These are phyloP conservation scores for Mollisia scopiformis DNA, from an alignment of 2,329 filamentous ascomycete genomes.

Conservation along the genomic window DNA sequence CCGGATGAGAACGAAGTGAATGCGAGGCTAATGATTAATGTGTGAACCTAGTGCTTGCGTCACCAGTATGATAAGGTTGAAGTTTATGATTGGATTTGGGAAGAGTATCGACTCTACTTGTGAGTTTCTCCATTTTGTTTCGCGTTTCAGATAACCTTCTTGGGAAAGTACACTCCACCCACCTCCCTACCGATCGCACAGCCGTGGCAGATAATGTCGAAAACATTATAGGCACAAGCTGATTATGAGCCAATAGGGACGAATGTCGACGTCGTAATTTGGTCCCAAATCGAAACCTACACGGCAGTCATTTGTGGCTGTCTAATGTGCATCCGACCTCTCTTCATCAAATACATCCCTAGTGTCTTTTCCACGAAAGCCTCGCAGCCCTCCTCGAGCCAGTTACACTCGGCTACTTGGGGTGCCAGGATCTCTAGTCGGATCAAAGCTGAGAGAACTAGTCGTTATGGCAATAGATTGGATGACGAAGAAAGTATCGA, in stretches of 20 bases:
- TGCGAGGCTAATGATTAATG: background rate
- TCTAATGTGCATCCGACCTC: constrained; percentile 44
- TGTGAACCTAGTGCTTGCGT: constrained; percentile 46
- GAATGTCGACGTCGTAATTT: constrained; percentile 37
- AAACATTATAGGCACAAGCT: background rate
- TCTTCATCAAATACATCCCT: constrained; percentile 27
- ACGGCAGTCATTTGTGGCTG: constrained; percentile 47
- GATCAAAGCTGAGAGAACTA: background rate
- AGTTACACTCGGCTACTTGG: background rate
- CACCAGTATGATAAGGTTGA: constrained; percentile 60
- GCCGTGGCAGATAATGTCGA: no score
- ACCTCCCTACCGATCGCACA: background rate
- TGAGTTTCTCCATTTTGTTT: background rate
- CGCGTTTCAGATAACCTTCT: background rate
- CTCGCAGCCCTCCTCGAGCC: background rate
- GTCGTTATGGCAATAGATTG: background rate
- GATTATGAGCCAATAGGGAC: constrained; percentile 22
- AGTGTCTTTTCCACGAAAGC: constrained; percentile 4
- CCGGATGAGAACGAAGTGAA: background rate
- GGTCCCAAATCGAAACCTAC: constrained; percentile 38
- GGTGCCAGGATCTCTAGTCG: background rate
- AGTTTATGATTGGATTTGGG: constrained; percentile 50
- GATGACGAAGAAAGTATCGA: background rate
- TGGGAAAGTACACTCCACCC: background rate
- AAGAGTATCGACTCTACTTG: constrained; percentile 12